Base-by-base conservation (phyloP, 1,284 basidiomycete species). In the Ganoderma lucidum region DNA sequence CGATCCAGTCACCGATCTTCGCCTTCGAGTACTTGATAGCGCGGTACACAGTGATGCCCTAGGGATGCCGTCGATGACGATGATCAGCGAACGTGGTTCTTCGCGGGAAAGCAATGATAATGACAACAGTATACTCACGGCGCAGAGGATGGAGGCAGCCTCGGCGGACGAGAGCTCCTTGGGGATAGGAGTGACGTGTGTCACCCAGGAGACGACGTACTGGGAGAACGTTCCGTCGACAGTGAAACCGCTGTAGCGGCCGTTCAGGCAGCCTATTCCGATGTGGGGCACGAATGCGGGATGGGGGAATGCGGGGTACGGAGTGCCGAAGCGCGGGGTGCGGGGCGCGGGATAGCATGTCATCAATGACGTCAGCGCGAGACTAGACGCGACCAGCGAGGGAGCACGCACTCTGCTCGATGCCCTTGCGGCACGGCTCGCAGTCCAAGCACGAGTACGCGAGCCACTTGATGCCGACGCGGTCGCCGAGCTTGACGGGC, bases 401-500 rank as follows among this genome's bases (percentile, higher is more conserved):
- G 12, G 39, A 1, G 19, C 42, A 80, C 86, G 59, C 66, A 90
- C 90, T 86, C 80, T 92, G 90, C 77, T 96, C 95, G 65, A 86
- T 81, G 51, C 90, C 93, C 72, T 87, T 87, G 70, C 87, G 85
- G 80, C 96, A 96, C 74, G 85, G 87, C 78, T 94, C 91, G 80
- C 94, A 96, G 75, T 91, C 83, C 53, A 90, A 73, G 74, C 81
- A 83, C 41, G 80, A 80, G 75, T 82, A 79, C 6, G 80, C 80
- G 62, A 82, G 82, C 93, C 93, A 94, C 80, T 97, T 97, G 84
- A 97, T 90, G 8, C 96, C 95, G 60, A 97, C 95, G 15, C 92
- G 87, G 72, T 96, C 90, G 32, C 95, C 94, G 39, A 96, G 71
- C 74, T 90, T 86, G 72, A 92, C 87, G 2, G 88, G 87, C 10